Conservation (phyloP, 805 yeast genomes). For the Wickerhamiella siamensis region DNA sequence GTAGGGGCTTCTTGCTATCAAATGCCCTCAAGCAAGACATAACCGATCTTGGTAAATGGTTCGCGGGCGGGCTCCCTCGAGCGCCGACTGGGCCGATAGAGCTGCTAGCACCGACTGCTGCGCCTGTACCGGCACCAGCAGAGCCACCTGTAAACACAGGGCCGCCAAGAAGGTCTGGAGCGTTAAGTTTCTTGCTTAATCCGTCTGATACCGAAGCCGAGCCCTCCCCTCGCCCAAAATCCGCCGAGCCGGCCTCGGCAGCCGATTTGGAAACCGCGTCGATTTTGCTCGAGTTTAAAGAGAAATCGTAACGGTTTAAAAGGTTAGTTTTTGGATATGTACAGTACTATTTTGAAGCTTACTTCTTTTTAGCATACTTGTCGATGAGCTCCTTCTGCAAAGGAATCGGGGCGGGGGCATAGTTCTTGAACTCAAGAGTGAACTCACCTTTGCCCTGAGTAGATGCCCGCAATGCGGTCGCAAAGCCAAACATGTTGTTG, state of each 20-base stretch:
- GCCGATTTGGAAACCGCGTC: neutral
- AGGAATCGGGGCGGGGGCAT: slow-evolving; percentile 81
- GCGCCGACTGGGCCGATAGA: no score
- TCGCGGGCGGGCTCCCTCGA: neutral
- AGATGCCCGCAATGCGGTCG: slow-evolving; percentile 85
- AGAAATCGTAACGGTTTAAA: neutral
- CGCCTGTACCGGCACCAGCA: no score
- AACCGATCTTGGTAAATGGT: neutral
- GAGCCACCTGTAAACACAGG: no score
- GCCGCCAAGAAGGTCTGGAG: no score
- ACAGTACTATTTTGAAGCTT: slow-evolving; percentile 23
- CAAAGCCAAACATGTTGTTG: slow-evolving; percentile 91
- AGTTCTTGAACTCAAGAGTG: slow-evolving; percentile 84
- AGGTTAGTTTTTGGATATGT: slow-evolving; percentile 6
- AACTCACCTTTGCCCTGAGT: slow-evolving; percentile 99
- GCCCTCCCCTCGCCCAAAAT: neutral
- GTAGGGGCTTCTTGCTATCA: neutral
- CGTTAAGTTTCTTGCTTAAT: neutral
- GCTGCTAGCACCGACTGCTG: no score
- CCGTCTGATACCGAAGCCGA: neutral
- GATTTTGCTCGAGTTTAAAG: neutral
- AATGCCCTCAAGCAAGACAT: neutral
- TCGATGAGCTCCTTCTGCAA: slow-evolving; percentile 82
- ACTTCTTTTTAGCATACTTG: slow-evolving; percentile 52
- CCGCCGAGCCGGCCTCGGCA: neutral